These are phyloP conservation scores for Prunus padus DNA, from an alignment of 306 rosid genomes.

Conservation along the genomic window DNA sequence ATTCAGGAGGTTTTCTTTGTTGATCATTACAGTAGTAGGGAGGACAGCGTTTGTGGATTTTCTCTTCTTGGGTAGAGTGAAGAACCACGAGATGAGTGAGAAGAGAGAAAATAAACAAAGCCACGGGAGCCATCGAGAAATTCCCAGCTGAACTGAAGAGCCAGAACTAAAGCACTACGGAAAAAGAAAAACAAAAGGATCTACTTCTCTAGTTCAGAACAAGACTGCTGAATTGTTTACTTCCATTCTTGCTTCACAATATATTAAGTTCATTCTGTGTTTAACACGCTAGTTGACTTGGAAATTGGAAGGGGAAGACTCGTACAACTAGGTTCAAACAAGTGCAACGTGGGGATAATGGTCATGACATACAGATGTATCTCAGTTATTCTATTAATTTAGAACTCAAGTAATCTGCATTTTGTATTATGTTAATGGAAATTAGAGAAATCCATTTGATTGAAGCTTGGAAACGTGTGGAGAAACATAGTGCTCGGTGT, in stretches of 20 bases:
- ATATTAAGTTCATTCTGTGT: neutral
- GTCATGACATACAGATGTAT: too few species aligned
- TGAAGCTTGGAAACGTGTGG: too few species aligned
- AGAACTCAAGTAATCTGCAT: too few species aligned
- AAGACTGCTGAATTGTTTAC: neutral
- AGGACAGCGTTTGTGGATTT: neutral
- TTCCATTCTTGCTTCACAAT: neutral
- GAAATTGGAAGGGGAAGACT: slow-evolving; percentile 21
- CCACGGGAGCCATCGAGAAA: slow-evolving; percentile 13
- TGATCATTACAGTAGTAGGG: neutral
- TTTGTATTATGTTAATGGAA: too few species aligned
- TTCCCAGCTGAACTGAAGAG: neutral
- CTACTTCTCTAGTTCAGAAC: neutral
- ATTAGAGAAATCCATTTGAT: too few species aligned
- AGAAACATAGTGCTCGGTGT: too few species aligned
- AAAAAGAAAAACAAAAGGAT: neutral
- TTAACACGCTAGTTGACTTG: slow-evolving; percentile 27
- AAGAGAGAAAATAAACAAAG: neutral
- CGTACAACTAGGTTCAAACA: neutral
- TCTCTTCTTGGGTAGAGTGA: neutral
- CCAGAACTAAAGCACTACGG: neutral
- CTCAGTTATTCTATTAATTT: too few species aligned
- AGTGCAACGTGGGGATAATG: too few species aligned
- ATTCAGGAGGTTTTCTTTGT: too few species aligned
- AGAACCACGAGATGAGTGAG: neutral